phyloP scores from a whole-genome alignment of 2,329 filamentous ascomycete genomes.

The Coccinonectria pachysandricola region DNA sequence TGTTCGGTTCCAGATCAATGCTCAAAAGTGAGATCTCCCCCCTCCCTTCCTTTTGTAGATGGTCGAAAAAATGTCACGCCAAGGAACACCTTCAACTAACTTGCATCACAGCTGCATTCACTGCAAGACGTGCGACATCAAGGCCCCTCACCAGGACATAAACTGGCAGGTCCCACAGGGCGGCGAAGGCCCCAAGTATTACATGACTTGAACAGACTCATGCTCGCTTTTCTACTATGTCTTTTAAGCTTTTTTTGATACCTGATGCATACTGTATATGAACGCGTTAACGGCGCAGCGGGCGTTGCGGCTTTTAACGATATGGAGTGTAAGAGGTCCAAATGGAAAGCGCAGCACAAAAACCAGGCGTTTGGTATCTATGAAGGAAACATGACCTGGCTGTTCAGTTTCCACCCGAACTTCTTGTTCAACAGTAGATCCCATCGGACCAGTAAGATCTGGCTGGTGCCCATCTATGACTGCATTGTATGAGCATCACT shows the following conservation, averaged over 20 bases:
- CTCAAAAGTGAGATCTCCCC: conserved; percentile 70
- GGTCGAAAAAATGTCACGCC: neutral
- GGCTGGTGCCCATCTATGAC: no score
- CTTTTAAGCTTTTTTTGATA: conserved; percentile 16
- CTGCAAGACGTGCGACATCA: conserved; percentile 99
- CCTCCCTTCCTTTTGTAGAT: neutral
- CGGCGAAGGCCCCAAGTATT: conserved; percentile 67
- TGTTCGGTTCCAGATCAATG: conserved; percentile 93
- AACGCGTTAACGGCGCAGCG: no score
- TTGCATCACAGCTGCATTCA: conserved; percentile 69
- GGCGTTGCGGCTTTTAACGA: no score
- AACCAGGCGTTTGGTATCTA: no score
- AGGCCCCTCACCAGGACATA: conserved; percentile 92
- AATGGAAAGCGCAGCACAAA: no score
- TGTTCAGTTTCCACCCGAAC: no score
- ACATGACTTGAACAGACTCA: conserved; percentile 43
- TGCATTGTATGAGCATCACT: no score
- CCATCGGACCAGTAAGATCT: no score
- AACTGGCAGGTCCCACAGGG: conserved; percentile 95
- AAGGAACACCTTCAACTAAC: neutral
- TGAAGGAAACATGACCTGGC: no score
- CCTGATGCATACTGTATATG: conserved; percentile 15
- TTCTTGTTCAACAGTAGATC: no score
- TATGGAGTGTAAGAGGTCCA: no score
- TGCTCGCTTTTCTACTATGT: conserved; percentile 1